A percentile compares a stretch with the other conserved stretches of the same genome.
phyloP scores from a whole-genome alignment of 495 filamentous ascomycete species.

The Hyaloscypha bicolor region DNA sequence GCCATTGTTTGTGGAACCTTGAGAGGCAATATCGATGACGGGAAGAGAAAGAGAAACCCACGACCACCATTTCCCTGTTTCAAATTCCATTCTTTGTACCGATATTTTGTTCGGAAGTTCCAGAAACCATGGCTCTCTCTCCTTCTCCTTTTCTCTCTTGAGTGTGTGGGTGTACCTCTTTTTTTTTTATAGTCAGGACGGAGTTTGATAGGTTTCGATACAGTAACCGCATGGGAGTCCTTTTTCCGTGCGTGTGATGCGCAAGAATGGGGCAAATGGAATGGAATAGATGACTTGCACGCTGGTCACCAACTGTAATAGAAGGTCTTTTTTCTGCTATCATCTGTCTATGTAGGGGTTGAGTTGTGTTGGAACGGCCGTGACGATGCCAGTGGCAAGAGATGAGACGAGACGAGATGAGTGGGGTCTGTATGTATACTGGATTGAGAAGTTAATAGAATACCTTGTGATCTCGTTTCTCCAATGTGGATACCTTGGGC shows the following conservation, averaged over 20 bases:
- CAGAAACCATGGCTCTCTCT: slow-evolving; percentile 6
- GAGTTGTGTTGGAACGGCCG: not conserved
- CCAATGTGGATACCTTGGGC: no score
- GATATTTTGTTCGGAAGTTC: slow-evolving; percentile 8
- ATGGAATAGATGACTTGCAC: not conserved
- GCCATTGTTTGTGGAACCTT: slow-evolving; percentile 13
- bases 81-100: slow-evolving; percentile 17
- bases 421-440: slow-evolving; percentile 29
- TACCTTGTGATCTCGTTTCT: slow-evolving; percentile 17
- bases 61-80: slow-evolving; percentile 20
- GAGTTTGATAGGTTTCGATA: slow-evolving; percentile 26
- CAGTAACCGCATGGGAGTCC: not conserved
- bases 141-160: slow-evolving; percentile 3
- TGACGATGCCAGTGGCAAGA: slow-evolving; percentile 14
- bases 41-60: slow-evolving; percentile 16
- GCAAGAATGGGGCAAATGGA: not conserved
- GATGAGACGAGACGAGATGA: slow-evolving; percentile 1
- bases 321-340: slow-evolving; percentile 19
- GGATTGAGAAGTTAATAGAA: slow-evolving; percentile 27
- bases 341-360: not conserved
- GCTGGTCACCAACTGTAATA: slow-evolving; percentile 24
- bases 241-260: not conserved
- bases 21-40: slow-evolving; percentile 29
- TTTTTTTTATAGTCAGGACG: slow-evolving; percentile 7
- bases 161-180: slow-evolving; percentile 1